Percentiles rank a stretch among this genome's conserved stretches.
These are phyloP conservation scores for Leishmania tarentolae DNA, from an alignment of 208 protist genomes.

Conservation along the genomic window DNA sequence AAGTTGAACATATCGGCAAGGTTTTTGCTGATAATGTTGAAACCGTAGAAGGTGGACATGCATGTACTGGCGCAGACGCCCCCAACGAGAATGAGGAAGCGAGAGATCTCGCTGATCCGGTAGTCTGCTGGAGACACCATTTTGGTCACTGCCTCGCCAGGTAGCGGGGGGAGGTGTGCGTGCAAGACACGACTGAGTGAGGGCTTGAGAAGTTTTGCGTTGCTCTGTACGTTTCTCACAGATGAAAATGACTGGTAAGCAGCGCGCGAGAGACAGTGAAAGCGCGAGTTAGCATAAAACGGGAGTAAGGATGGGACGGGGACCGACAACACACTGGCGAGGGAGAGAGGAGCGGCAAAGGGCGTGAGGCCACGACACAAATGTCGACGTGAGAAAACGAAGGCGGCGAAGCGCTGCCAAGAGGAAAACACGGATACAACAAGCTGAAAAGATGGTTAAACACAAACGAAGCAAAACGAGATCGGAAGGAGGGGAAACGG, in stretches of 20 bases:
- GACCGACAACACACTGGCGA: not conserved
- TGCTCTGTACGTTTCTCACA: not conserved
- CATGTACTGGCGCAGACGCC: slow-evolving; percentile 38
- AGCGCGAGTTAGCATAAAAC: too few species aligned
- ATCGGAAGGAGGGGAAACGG: too few species aligned
- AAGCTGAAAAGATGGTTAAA: not conserved
- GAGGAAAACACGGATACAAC: not conserved
- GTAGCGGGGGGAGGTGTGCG: not conserved
- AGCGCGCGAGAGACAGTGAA: too few species aligned
- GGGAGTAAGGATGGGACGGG: not conserved
- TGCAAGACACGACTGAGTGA: not conserved
- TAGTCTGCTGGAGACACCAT: slow-evolving; percentile 29
- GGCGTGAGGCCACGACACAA: not conserved
- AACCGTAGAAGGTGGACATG: slow-evolving; percentile 56
- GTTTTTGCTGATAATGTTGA: slow-evolving; percentile 60
- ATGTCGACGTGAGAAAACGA: slow-evolving; percentile 11
- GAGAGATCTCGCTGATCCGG: slow-evolving; percentile 44
- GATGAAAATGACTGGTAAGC: not conserved
- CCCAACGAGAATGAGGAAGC: slow-evolving; percentile 51
- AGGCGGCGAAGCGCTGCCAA: slow-evolving; percentile 8
- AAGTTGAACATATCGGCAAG: slow-evolving; percentile 43
- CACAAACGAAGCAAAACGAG: not conserved
- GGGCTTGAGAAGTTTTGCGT: not conserved
- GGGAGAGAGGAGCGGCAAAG: not conserved
- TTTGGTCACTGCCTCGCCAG: not conserved